phyloP scores from a whole-genome alignment of 768 basidiomycete genomes.

The Mycena latifolia region DNA sequence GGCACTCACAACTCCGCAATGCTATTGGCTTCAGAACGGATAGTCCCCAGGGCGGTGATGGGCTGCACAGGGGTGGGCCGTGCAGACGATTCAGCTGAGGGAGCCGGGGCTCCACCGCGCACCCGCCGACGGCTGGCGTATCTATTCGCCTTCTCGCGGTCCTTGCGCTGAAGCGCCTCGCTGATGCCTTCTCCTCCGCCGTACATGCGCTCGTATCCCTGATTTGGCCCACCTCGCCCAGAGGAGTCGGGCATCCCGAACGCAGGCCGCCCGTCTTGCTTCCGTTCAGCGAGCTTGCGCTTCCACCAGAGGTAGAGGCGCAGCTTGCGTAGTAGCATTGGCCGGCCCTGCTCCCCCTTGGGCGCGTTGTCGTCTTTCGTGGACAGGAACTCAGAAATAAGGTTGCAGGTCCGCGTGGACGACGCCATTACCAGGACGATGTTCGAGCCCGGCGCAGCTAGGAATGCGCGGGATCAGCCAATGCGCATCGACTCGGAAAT shows the following conservation, averaged over 20 bases:
- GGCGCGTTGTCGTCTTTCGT: constrained; percentile 69
- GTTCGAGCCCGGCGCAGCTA: constrained; percentile 69
- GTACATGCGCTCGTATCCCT: constrained; percentile 42
- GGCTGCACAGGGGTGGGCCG: constrained; percentile 22
- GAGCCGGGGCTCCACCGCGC: constrained; percentile 75
- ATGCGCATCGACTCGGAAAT: no score
- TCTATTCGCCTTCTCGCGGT: constrained; percentile 70
- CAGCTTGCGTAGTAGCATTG: constrained; percentile 86
- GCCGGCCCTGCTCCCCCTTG: constrained; percentile 72
- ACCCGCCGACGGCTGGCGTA: constrained; percentile 77
- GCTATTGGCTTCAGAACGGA: constrained; percentile 61
- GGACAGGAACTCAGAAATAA: constrained; percentile 85
- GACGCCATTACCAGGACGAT: constrained; percentile 91
- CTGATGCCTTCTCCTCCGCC: constrained; percentile 60
- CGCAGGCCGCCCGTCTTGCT: constrained; percentile 47
- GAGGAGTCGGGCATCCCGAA: constrained; percentile 42
- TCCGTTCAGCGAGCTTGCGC: constrained; percentile 57
- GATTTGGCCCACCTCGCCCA: constrained; percentile 33
- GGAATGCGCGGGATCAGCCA: not conserved
- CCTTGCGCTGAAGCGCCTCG: constrained; percentile 85
- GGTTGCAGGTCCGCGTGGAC: constrained; percentile 78
- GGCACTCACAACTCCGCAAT: constrained; percentile 72
- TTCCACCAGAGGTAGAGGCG: constrained; percentile 88
- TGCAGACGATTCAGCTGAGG: constrained; percentile 32
- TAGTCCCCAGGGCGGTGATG: constrained; percentile 44